Conservation (phyloP, 331 rosid species). For the Malus hybrid region DNA sequence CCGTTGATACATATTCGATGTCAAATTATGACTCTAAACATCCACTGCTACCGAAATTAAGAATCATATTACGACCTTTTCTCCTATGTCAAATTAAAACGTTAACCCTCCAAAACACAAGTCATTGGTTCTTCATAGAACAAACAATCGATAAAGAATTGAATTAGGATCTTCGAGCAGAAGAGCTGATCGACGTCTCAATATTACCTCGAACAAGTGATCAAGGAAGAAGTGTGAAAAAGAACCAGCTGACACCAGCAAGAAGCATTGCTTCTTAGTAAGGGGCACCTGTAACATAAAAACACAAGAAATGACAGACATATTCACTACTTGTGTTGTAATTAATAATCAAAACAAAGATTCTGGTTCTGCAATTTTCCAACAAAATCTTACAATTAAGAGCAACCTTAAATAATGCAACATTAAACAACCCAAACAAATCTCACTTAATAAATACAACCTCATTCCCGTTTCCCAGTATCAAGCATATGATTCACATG, state of each 20-base stretch:
- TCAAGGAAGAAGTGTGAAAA: constrained; percentile 84
- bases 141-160: background rate
- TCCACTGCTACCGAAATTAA: background rate
- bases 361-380: background rate
- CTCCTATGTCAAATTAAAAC: background rate
- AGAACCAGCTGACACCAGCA: constrained; percentile 75
- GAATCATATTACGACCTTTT: no score
- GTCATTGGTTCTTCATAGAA: background rate
- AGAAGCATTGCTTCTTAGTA: constrained; percentile 57
- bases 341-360: background rate
- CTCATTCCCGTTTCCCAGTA: background rate
- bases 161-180: background rate
- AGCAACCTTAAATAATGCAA: background rate
- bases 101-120: background rate
- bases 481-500: background rate
- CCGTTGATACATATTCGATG: background rate
- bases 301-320: background rate
- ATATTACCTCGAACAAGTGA: constrained; percentile 77
- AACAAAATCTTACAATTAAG: background rate
- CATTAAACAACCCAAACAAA: background rate
- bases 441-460: background rate
- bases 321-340: background rate
- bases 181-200: background rate
- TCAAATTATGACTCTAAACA: background rate
- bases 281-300: constrained; percentile 50